phyloP scores from a whole-genome alignment of 176 grass and related monocot genomes.

The Aegilops longissima region DNA sequence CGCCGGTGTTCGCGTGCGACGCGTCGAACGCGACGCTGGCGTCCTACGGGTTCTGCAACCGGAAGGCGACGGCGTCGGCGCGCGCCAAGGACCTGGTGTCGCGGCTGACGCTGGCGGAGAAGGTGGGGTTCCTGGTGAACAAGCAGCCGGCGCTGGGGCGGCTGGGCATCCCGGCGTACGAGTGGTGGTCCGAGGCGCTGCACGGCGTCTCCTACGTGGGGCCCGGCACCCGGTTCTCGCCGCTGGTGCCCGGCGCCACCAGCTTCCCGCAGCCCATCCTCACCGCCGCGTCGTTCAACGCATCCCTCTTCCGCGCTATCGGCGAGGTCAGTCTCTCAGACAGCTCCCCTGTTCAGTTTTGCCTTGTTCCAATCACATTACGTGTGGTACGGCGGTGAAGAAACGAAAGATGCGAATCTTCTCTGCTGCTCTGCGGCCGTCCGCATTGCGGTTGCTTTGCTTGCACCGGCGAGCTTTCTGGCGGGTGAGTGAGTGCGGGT shows the following conservation, averaged over 20 bases:
- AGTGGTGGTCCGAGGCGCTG: constrained; percentile 99
- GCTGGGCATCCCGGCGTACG: constrained; percentile 85
- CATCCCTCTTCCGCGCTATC: constrained; percentile 76
- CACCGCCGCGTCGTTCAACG: constrained; percentile 90
- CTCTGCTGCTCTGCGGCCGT: neutral
- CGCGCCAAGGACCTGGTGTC: constrained; percentile 55
- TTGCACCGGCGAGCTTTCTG: neutral
- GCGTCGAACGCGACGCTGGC: constrained; percentile 46
- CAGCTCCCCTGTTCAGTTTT: too few relatives aligned
- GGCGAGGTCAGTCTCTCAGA: constrained; percentile 47
- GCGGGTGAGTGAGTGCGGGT: neutral
- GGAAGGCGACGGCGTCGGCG: constrained; percentile 30
- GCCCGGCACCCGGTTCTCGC: constrained; percentile 65
- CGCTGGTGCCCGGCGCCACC: constrained; percentile 77
- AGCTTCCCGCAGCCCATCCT: constrained; percentile 93
- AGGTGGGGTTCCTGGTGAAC: constrained; percentile 84
- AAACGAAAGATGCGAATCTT: neutral
- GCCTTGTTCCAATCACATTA: too few relatives aligned
- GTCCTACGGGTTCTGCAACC: constrained; percentile 69
- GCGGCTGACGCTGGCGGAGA: constrained; percentile 79
- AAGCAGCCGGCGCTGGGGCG: constrained; percentile 59
- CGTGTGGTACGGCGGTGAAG: too few relatives aligned
- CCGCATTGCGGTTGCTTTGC: constrained; percentile 29
- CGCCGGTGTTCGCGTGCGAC: constrained; percentile 85
- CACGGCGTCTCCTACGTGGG: constrained; percentile 95